Evolutionary conservation across 495 filamentous ascomycete genomes (phyloP), one percentile per base, ranked within the genome.

Genomic region (Cercophora samala): DNA sequence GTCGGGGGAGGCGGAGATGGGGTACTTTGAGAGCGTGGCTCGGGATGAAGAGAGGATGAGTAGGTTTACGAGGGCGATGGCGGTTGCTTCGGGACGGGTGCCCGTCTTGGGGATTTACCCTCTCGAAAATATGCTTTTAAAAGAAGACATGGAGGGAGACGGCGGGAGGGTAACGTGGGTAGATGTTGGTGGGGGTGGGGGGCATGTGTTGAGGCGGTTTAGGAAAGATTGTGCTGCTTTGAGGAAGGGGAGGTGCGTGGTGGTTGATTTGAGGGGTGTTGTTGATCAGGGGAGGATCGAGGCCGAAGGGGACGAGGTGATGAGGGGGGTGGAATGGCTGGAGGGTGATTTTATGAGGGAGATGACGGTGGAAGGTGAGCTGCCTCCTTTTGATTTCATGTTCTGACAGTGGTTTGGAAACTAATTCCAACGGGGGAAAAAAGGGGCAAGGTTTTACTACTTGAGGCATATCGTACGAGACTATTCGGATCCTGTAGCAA

Each of bases 101-200:
- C 76, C 76, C 0, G 74, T 72, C 15, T 74, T 71, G 15, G 78
- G 77, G 11, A 68, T 74, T 23, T 79, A 77, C 67, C 70, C 75
- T 51, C 75, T 79, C 65, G 9, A 11, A 0, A 66, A 62, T 64
- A 67, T 78, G 5, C 37, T 75, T 51, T 51, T 63, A 15, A 64
- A 65, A 9, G 70, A 69, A 13, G 37, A 51, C 0, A 56, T 37
- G n/a, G 64, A 67, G 18, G 24, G 66, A 0, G 66, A 63, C 0
- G 54, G 73, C 3, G 56, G 54, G 51, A 65, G 60, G 29, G 64
- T 66, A 3, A 60, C 73, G 3, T 73, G 79, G 62, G 76, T 80
- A 3, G 79, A 81, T 60, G 68, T 80, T n/a, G 79, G 79, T 21
- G 79, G 79, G 15, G 74, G 79, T 1, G 73, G 73, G 62, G 79